Evolutionary conservation across 2,329 filamentous ascomycete genomes (phyloP).

Genomic region (Chrysosporium queenslandicum): DNA sequence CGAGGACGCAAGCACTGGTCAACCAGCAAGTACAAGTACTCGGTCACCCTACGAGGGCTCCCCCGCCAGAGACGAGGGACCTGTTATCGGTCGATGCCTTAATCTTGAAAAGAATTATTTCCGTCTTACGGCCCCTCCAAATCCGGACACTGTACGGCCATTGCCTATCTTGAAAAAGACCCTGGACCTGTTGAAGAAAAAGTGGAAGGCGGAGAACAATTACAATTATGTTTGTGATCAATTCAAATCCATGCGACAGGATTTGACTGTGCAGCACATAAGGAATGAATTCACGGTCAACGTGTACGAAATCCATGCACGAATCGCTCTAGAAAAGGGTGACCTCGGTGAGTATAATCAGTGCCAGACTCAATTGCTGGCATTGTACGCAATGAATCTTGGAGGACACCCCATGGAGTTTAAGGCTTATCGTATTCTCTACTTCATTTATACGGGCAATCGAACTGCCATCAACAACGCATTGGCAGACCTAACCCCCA

Average conservation of each 20-base stretch:
- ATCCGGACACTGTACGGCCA: conserved; percentile 79
- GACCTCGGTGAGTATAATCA: conserved; percentile 99
- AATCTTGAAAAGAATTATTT: conserved; percentile 88
- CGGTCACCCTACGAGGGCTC: conserved; percentile 39
- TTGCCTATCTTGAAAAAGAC: conserved; percentile 70
- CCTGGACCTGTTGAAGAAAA: conserved; percentile 79
- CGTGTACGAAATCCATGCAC: conserved; percentile 94
- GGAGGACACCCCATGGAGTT: conserved; percentile 90
- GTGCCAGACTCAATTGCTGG: conserved; percentile 95
- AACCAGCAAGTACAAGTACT: neutral
- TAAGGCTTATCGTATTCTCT: conserved; percentile 98
- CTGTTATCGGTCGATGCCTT: conserved; percentile 76
- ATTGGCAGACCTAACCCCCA: conserved; percentile 93
- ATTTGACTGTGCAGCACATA: conserved; percentile 94
- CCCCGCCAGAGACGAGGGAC: conserved; percentile 42
- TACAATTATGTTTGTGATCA: conserved; percentile 98
- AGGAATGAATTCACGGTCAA: conserved; percentile 92
- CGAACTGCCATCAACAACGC: conserved; percentile 96
- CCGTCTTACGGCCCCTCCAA: conserved; percentile 80
- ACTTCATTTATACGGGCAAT: conserved; percentile 98
- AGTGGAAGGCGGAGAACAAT: conserved; percentile 88
- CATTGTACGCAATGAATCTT: conserved; percentile 75
- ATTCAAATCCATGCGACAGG: conserved; percentile 96
- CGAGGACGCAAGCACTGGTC: conserved; percentile 43
- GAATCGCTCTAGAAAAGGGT: conserved; percentile 94